Percentiles rank a stretch among this genome's conserved stretches.
phyloP scores from a whole-genome alignment of 208 protist genomes.

The Trichomonas tenax region DNA sequence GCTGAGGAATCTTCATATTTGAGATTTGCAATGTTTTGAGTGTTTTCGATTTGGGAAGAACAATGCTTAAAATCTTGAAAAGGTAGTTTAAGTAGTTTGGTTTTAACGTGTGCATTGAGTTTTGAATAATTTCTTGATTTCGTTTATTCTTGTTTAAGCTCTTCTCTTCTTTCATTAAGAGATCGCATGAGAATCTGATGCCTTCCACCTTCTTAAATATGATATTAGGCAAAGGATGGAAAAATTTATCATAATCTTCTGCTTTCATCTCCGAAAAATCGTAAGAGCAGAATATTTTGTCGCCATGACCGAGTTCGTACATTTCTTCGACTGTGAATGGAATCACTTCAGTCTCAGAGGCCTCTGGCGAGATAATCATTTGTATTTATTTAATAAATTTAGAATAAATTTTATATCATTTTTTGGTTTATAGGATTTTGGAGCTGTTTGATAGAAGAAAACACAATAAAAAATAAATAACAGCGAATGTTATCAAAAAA shows the following conservation, averaged over 20 bases:
- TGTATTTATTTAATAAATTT: not conserved
- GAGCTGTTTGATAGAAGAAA: no score
- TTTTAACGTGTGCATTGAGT: not conserved
- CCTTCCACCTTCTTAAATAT: not conserved
- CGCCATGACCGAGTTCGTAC: not conserved
- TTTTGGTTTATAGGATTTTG: no score
- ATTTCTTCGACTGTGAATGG: not conserved
- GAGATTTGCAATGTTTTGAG: not conserved
- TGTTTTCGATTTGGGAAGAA: not conserved
- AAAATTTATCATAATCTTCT: not conserved
- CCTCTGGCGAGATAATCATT: not conserved
- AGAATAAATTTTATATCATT: no score
- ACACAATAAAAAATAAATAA: no score
- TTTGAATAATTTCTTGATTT: not conserved
- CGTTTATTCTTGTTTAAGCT: not conserved
- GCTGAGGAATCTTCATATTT: not conserved
- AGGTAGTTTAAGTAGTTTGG: not conserved
- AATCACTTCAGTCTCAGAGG: not conserved
- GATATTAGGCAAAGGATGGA: not conserved
- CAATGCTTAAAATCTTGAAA: not conserved
- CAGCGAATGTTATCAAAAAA: no score
- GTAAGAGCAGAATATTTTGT: not conserved
- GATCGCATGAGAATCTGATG: not conserved
- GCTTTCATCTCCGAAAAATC: not conserved
- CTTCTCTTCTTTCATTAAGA: not conserved